Base-by-base conservation (phyloP, 2,329 filamentous ascomycete species). In the Diaporthe sp. region DNA sequence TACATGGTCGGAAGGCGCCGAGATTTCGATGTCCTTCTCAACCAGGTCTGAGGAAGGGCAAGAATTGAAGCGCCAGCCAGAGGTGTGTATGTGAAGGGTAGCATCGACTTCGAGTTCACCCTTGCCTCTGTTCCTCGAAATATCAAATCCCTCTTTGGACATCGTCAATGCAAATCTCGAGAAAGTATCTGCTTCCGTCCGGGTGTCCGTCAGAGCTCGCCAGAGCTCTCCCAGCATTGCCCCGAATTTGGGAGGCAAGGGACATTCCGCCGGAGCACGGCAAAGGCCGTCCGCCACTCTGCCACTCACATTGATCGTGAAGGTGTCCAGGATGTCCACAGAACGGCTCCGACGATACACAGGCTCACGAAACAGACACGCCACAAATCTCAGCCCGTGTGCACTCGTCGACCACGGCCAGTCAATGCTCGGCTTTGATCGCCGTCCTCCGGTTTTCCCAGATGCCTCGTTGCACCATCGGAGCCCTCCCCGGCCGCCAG, bases 341-440 rank as follows among this genome's bases (percentile, higher is more conserved):
- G 34, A 69, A 55, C 58, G 59, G 71, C 49, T 44, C 37, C 31
- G 34, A 73, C 46, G 71, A 46, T 57, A 31, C 71, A 65, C 71
- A 65, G 46, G 19, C 10, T 65, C 46, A 44, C 31, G 49, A 53
- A 55, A 57, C 25, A 34, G 17, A 42, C 37, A 55, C 71, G 49
- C 55, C 46, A 57, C 59, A 31, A 42, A 42, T n/a, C 8, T 62
- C 58, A 44, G n/a, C 13, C 10, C 13, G 70, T 15, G 58, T 37
- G 15, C 15, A 22, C 28, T 39, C 34, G n/a, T 31, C 46, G 15
- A 51, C n/a, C 13, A 55, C 4, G n/a, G 8, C 44, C 57, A 17
- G 46, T 22, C 25, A 28, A 25, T 55, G 58, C 49, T 39, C 34
- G 65, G 49, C 49, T 37, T 31, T 34, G 58, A 28, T 34, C n/a